phyloP scores from a whole-genome alignment of 148 eudicot genomes.

The Heliamphora exappendiculata region DNA sequence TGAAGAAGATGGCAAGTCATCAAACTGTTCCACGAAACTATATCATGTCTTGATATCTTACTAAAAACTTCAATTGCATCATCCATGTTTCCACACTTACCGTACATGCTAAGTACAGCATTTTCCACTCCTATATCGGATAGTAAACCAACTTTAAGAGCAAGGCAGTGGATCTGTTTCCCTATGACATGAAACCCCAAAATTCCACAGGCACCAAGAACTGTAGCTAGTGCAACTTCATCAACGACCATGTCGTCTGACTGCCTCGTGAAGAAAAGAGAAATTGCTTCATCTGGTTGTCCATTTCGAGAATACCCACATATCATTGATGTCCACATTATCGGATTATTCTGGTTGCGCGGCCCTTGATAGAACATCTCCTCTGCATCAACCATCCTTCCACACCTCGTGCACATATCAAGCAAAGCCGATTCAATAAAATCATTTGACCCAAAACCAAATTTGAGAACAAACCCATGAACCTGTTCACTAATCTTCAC shows the following conservation, averaged over 20 bases:
- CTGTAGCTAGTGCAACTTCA: constrained; percentile 46
- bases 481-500: constrained; percentile 52
- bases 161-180: constrained; percentile 55
- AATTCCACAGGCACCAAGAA: constrained; percentile 65
- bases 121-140: constrained; percentile 52
- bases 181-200: constrained; percentile 57
- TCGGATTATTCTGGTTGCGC: constrained; percentile 20
- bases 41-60: constrained; percentile 41
- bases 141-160: constrained; percentile 46
- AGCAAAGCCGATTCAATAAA: constrained; percentile 59
- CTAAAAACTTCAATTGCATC: constrained; percentile 45
- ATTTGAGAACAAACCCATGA: constrained; percentile 69
- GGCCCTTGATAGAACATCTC: constrained; percentile 35
- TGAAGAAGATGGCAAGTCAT: constrained; percentile 65
- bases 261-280: constrained; percentile 37
- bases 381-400: constrained; percentile 66
- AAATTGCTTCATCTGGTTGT: constrained; percentile 58
- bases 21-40: constrained; percentile 77
- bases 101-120: constrained; percentile 64
- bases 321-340: constrained; percentile 59
- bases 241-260: constrained; percentile 38
- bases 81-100: constrained; percentile 65
- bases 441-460: constrained; percentile 44
- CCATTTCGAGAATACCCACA: constrained; percentile 79
- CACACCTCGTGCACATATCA: constrained; percentile 83